Evolutionary conservation across 345 rosid genomes (phyloP).

Genomic region (Excoecaria agallocha): DNA sequence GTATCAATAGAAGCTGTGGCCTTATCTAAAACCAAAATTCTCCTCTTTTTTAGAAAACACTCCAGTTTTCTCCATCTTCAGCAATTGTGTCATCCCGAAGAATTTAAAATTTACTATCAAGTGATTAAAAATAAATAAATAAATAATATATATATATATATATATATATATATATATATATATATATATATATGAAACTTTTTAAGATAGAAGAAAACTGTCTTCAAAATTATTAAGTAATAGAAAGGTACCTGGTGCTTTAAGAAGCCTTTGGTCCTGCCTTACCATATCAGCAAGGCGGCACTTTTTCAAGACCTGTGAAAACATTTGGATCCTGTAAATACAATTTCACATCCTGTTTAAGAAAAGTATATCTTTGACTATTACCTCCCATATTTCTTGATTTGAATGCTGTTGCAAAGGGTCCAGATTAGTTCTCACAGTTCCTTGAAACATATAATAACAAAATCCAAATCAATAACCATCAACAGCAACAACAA

Average conservation of each 20-base stretch:
- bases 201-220: neutral
- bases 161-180: no score
- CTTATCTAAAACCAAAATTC: conserved; percentile 72
- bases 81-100: conserved; percentile 48
- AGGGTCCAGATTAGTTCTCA: conserved; percentile 83
- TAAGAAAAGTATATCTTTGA: neutral
- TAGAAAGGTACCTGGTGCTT: conserved; percentile 45
- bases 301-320: conserved; percentile 56
- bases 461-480: no score
- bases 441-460: conserved; percentile 87
- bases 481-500: no score
- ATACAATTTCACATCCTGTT: neutral
- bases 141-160: no score
- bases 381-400: conserved; percentile 66
- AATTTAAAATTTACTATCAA: conserved; percentile 5
- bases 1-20: conserved; percentile 92
- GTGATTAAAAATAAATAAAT: no score
- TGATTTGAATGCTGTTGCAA: conserved; percentile 63
- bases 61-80: conserved; percentile 91
- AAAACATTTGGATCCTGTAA: neutral
- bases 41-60: conserved; percentile 66
- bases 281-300: conserved; percentile 45
- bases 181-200: no score
- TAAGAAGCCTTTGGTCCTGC: conserved; percentile 55
- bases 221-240: neutral